A percentile compares a stretch with the other conserved stretches of the same genome.
Conservation (phyloP, 2,329 filamentous ascomycete genomes). For the Salinomyces thailandicus region DNA sequence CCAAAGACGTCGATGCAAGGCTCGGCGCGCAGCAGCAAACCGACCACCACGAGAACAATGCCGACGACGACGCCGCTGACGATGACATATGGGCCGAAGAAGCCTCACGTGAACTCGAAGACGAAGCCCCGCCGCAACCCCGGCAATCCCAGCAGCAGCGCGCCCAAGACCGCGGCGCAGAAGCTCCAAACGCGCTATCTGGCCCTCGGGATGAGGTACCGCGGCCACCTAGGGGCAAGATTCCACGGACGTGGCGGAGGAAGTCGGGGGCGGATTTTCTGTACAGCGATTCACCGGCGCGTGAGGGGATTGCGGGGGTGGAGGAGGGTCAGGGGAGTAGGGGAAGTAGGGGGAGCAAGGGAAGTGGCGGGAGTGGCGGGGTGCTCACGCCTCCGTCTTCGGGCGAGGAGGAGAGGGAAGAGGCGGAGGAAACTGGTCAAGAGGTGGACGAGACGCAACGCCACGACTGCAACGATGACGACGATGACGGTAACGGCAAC, state of each 20-base stretch:
- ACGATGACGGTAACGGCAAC: conserved; percentile 6
- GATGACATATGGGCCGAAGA: conserved; percentile 40
- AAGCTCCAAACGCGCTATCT: too few relatives aligned
- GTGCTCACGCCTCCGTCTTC: conserved; percentile 25
- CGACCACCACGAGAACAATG: conserved; percentile 1
- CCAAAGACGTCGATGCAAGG: not conserved
- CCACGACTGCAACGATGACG: not conserved
- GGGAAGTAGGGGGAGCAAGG: conserved; percentile 1
- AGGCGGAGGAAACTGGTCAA: conserved; percentile 3
- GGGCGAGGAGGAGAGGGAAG: conserved; percentile 13
- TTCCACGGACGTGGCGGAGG: conserved; percentile 34
- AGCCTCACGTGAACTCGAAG: conserved; percentile 30
- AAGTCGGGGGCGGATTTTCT: conserved; percentile 28
- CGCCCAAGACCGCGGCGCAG: too few relatives aligned
- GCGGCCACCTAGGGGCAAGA: conserved; percentile 30
- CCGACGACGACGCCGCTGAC: conserved; percentile 3
- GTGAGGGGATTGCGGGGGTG: conserved; percentile 3
- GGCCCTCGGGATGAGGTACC: too few relatives aligned
- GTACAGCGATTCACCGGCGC: conserved; percentile 29
- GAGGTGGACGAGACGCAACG: not conserved
- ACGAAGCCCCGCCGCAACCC: conserved; percentile 1
- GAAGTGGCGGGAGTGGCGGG: conserved; percentile 15
- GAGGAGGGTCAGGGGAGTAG: conserved; percentile 1
- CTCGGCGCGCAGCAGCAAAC: conserved; percentile 1
- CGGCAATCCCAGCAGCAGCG: conserved; percentile 8